These are phyloP conservation scores for Tylopilus cervinicoccineus DNA, from an alignment of 768 basidiomycete species.

Conservation along the genomic window DNA sequence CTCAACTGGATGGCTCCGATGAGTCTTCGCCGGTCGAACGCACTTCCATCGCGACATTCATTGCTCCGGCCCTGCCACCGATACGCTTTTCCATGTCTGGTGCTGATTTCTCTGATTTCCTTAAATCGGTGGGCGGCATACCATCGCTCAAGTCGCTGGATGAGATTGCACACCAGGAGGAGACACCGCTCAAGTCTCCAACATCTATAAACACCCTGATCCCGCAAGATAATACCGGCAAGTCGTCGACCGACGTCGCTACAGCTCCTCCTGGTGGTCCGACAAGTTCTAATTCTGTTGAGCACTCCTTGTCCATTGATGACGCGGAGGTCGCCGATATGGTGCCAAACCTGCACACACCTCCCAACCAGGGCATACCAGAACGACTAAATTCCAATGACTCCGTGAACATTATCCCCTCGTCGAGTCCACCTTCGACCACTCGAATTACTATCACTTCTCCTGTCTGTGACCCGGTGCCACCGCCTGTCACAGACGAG, in stretches of 20 bases:
- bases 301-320: background rate
- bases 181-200: conserved; percentile 27
- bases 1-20: conserved; percentile 39
- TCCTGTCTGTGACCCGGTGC: conserved; percentile 30
- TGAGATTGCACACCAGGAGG: conserved; percentile 41
- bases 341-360: conserved; percentile 16
- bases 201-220: conserved; percentile 18
- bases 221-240: conserved; percentile 5
- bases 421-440: conserved; percentile 4
- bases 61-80: conserved; percentile 83
- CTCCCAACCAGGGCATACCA: conserved; percentile 3
- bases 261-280: background rate
- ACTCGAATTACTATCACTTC: conserved; percentile 45
- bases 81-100: conserved; percentile 88
- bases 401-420: conserved; percentile 14
- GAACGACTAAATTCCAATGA: conserved; percentile 27
- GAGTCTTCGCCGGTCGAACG: conserved; percentile 66
- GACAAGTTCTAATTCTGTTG: background rate
- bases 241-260: background rate
- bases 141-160: conserved; percentile 46
- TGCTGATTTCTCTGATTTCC: conserved; percentile 74
- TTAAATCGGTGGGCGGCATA: conserved; percentile 53
- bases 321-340: conserved; percentile 11
- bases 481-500: conserved; percentile 30
- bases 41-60: conserved; percentile 70